These are phyloP conservation scores for Trametes sanguinea DNA, from an alignment of 768 basidiomycete species.

Conservation along the genomic window DNA sequence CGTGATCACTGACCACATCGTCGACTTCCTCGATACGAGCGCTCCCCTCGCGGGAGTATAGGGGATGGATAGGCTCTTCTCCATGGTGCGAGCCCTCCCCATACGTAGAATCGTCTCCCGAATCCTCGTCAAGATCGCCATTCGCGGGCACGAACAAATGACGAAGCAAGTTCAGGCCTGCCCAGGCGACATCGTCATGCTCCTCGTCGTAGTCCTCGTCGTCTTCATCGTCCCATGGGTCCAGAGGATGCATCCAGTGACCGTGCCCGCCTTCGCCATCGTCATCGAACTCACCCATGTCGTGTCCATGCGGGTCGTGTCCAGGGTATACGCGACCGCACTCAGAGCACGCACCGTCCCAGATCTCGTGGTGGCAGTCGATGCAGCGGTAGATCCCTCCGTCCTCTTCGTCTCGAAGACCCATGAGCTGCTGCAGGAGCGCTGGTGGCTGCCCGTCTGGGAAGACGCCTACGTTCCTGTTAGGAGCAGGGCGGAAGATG, in stretches of 20 bases:
- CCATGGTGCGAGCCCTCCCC: not conserved
- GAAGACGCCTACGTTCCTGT: slow-evolving; percentile 4
- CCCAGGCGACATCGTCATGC: slow-evolving; percentile 24
- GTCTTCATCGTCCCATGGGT: slow-evolving; percentile 8
- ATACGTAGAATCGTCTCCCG: slow-evolving; percentile 1
- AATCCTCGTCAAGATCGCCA: slow-evolving; percentile 17
- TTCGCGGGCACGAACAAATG: slow-evolving; percentile 9
- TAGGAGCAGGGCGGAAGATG: slow-evolving; percentile 46
- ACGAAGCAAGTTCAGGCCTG: slow-evolving; percentile 25
- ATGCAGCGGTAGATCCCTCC: slow-evolving; percentile 76
- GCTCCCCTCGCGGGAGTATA: not conserved
- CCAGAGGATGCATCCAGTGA: not conserved
- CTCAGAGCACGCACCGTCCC: slow-evolving; percentile 61
- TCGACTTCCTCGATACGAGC: not conserved
- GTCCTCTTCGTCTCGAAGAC: slow-evolving; percentile 73
- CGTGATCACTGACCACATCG: slow-evolving; percentile 24
- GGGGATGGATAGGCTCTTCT: not conserved
- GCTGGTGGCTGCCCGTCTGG: slow-evolving; percentile 27
- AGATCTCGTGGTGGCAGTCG: slow-evolving; percentile 79
- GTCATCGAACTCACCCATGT: slow-evolving; percentile 11
- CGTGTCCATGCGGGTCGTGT: slow-evolving; percentile 34
- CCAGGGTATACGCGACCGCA: slow-evolving; percentile 65
- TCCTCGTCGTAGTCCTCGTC: slow-evolving; percentile 34
- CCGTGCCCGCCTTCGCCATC: slow-evolving; percentile 1
- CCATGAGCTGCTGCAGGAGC: slow-evolving; percentile 46